phyloP scores from a whole-genome alignment of 768 basidiomycete species.

The Tulasnella sp. region DNA sequence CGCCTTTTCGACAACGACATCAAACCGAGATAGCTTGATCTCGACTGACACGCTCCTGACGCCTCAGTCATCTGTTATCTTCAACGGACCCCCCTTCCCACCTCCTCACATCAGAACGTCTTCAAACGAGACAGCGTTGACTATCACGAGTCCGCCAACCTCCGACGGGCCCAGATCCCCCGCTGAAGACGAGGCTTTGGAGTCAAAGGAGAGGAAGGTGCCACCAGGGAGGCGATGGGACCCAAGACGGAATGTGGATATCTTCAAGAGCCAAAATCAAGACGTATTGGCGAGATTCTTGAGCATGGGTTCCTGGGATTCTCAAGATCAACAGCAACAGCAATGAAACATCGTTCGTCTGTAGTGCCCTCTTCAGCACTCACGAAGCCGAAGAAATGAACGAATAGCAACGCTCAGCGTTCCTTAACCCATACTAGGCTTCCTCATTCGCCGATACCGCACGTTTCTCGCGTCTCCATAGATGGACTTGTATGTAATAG shows the following conservation, averaged over 20 bases:
- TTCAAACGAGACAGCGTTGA: conserved; percentile 27
- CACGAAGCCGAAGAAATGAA: no score
- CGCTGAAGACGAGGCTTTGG: conserved; percentile 31
- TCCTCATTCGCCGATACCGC: no score
- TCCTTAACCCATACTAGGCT: no score
- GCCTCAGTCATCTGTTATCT: conserved; percentile 16
- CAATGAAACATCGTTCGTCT: conserved; percentile 25
- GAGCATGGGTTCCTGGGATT: conserved; percentile 58
- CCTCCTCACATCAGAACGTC: conserved; percentile 17
- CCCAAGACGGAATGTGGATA: conserved; percentile 71
- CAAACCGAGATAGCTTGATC: conserved; percentile 19
- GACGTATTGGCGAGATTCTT: conserved; percentile 77
- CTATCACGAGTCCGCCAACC: conserved; percentile 34
- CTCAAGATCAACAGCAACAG: background rate
- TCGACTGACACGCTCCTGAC: conserved; percentile 18
- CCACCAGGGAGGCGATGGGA: conserved; percentile 64
- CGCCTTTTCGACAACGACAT: background rate
- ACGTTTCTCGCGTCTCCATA: no score
- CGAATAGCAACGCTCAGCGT: no score
- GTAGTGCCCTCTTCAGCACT: no score
- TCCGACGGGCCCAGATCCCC: conserved; percentile 46
- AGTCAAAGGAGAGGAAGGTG: conserved; percentile 28
- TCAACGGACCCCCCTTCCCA: conserved; percentile 38
- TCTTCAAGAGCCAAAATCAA: conserved; percentile 80
- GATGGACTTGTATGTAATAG: no score